Base-by-base conservation (phyloP, 164 flowering plant genomes). In the Annona cherimola region DNA sequence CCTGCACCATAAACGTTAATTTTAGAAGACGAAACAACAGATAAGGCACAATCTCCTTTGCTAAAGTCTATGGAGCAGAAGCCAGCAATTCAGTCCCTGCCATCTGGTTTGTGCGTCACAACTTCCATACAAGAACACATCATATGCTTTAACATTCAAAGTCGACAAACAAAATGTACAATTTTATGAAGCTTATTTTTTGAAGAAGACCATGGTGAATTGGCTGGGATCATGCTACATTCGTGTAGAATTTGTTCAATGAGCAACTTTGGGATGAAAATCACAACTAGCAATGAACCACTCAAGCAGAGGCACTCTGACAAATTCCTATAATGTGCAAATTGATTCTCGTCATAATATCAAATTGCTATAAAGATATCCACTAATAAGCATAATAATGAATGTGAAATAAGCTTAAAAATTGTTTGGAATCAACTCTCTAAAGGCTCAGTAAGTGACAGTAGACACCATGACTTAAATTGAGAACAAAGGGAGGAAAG, bases 1-100 rank as follows among this genome's bases (percentile, higher is more conserved):
- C 97, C 98, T 94, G 92, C 80, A 87, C n/a, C 41, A 40, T 26
- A 46, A 50, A 43, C 41, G 45, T 57, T 41, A 26, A 26, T 55
- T 19, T 57, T 69, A 35, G 67, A 46, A 3, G 18, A 57, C 4
- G 61, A 69, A 14, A 26, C 20, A 66, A 67, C 35, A 26, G 35
- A 26, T 4, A 39, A 18, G 20, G 16, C 67, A 35, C 43, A 73
- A 39, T 39, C 67, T 40, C 19, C 63, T 64, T 64, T 44, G 14
- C 40, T 67, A 44, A 42, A 72, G 46, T 40, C 68, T 20, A 41
- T 19, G 11, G 65, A 64, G 55, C 63, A 5, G 12, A 72, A 59
- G 40, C 57, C n/a, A 54, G 50, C 63, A 20, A 4, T 65, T 35
- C 26, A 64, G 18, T 42, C 19, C 63, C 60, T 8, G 11, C 54